Base-by-base conservation (phyloP, 2,329 filamentous ascomycete genomes). In the Pseudogymnoascus sp. region DNA sequence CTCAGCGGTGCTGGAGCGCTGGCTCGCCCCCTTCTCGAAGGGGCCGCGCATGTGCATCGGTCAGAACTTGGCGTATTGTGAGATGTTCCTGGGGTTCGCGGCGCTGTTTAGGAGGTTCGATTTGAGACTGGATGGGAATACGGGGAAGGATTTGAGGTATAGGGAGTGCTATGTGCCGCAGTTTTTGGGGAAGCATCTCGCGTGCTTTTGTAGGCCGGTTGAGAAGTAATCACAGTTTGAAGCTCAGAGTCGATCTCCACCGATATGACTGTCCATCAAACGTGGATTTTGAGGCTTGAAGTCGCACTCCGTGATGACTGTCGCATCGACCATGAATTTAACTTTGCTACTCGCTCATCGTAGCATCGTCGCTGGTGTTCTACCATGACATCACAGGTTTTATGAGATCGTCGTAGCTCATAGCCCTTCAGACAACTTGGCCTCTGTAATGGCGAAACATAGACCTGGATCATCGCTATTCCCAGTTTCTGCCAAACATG, bases 1-100 rank as follows among this genome's bases (percentile, higher is more conserved):
- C 44, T 67, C 65, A 0, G 65, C 67, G 10, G 73, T 75, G 46
- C 68, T 74, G 18, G 71, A 70, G 44, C 69, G 68, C 2, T 75
- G 69, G 12, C 63, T 77, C 8, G 74, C 78, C 59, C 72, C 77
- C 0, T 81, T 81, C 65, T 76, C 73, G 0, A 67, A 74, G 18
- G 78, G 78, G 0, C 70, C 75, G 0, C 68, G 77, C 21, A 70
- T 67, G 42, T 77, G 74, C 65, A 65, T 75, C n/a, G 74, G 74
- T 11, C 66, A 69, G 23, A 74, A 75, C 64, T 66, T 74, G 16
- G 73, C 73, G 2, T 71, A 67, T 63, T 67, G 67, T 6, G 73
- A 74, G 61, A 21, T 74, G n/a, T 71, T 73, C 44, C 59, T 73
- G 4, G 66, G 66, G n/a, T 69, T 73, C 25, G 71, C 67, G 5